Evolutionary conservation across 202 grass and related monocot genomes (phyloP), one percentile per base, ranked within the genome.

Genomic region (Thinopyrum obtusiflorum): DNA sequence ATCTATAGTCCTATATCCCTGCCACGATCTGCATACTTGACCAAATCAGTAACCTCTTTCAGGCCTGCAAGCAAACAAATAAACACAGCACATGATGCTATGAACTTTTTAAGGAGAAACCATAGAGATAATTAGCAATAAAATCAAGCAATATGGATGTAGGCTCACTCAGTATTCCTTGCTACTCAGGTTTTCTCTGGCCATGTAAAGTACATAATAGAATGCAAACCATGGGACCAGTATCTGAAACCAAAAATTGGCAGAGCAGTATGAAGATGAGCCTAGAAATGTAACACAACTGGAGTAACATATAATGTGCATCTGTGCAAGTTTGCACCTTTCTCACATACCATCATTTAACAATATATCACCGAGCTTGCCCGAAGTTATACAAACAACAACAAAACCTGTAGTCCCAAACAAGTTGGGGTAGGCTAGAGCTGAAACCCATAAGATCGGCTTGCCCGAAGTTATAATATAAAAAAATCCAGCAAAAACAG

Each of bases 21-120:
- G 55, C 20, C 55, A 21, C 55, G 20, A 59, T 59, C 73, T 59
- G 28, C 76, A 26, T 13, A 78, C 15, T 78, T 78, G 36, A 78
- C 32, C 11, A 78, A 61, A 61, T 78, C 1, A 78, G 76, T 78
- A 24, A n/a, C 55, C 53, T 39, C 55, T n/a, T 78, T 39, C 32
- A 78, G 55, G 37, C 55, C 32, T 39, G 76, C 49, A 36, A 21
- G 89, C 82, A 66, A 63, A 40, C 44, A 42, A 78, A 62, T 25
- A 32, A 80, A 39, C 11, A 11, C 4, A 78, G 31, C 32, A 62
- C 55, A 61, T n/a, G 36, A 61, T 78, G 36, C 57, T 78, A 62
- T 68, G 65, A 26, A 74, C 24, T 13, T 78, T 61, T 35, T 11
- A 62, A 78, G 55, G 33, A 10, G 32, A 25, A 39, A 62, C 4